Base-by-base conservation (phyloP, 495 filamentous ascomycete genomes). In the Beverwykella pulmonaria region DNA sequence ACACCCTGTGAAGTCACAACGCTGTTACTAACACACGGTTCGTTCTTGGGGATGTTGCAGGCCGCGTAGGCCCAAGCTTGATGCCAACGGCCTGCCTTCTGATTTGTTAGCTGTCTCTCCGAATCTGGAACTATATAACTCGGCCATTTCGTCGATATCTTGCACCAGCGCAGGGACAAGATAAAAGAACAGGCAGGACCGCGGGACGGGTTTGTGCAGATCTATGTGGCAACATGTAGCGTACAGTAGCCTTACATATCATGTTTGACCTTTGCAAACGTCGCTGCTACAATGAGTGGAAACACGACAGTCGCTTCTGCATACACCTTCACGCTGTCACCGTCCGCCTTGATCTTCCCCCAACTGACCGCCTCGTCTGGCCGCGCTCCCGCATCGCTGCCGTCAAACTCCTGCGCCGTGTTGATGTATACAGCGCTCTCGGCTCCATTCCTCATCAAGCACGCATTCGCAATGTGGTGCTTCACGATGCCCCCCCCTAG, bases 331-430 rank as follows among this genome's bases (percentile, higher is more conserved):
- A 97, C 93, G 60, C 88, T 88, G 61, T 92, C 85, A 0, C 84
- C 95, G 44, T 89, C 90, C 22, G 85, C 80, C 75, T 93, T 96
- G 76, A 98, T 97, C 83, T 98, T 98, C 4, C 94, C 94, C 94
- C 95, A 98, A 69, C 91, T 96, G 15, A 98, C 91, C 0, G 94
- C 94, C 78, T 98, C 94, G 71, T 98, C 94, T 7, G 95, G 95
- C 52, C 95, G 83, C 1, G 95, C 94, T 0, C 95, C 94, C 1
- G 95, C 93, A 82, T 98, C 95, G 65, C 91, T 95, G 0, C 94
- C 95, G 76, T 98, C 94, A 75, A 97, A 98, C 74, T 98, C 95
- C 76, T 94, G 90, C 0, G 85, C 94, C 1, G 95, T 97, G 75
- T 98, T 98, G 71, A 98, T 88, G 73, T 96, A 98, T 12, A 98